phyloP scores from a whole-genome alignment of 225 moss, liverwort and hornwort species.

The Anthoceros angustus region DNA sequence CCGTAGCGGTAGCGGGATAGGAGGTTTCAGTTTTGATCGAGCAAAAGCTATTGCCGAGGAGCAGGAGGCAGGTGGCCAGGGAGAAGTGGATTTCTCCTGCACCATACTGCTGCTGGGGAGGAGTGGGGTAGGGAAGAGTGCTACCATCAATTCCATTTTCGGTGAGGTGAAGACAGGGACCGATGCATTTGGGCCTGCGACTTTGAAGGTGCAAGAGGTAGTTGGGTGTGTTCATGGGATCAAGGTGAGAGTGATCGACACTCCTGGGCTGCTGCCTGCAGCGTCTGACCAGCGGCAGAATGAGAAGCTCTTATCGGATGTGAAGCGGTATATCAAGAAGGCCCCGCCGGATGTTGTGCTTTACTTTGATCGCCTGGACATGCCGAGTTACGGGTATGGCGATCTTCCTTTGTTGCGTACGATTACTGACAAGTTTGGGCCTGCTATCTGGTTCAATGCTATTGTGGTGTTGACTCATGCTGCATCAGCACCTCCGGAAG shows the following conservation, averaged over 20 bases:
- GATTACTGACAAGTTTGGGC: slow-evolving; percentile 46
- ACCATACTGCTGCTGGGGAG: slow-evolving; percentile 81
- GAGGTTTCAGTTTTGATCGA: slow-evolving; percentile 65
- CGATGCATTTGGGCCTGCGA: slow-evolving; percentile 65
- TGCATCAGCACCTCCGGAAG: slow-evolving; percentile 52
- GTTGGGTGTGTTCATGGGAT: slow-evolving; percentile 78
- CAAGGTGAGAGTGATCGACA: slow-evolving; percentile 55
- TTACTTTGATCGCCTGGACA: slow-evolving; percentile 51
- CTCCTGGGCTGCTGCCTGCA: slow-evolving; percentile 43
- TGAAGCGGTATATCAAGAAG: slow-evolving; percentile 37
- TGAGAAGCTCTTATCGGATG: slow-evolving; percentile 32
- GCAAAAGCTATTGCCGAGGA: slow-evolving; percentile 70
- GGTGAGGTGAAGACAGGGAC: slow-evolving; percentile 70
- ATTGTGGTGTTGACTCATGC: slow-evolving; percentile 54
- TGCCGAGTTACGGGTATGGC: slow-evolving; percentile 43
- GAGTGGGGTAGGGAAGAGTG: slow-evolving; percentile 92
- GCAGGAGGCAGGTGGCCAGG: slow-evolving; percentile 59
- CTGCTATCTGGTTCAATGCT: slow-evolving; percentile 55
- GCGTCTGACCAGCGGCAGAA: slow-evolving; percentile 36
- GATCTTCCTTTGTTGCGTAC: slow-evolving; percentile 43
- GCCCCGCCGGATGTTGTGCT: slow-evolving; percentile 45
- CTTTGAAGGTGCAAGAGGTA: slow-evolving; percentile 68
- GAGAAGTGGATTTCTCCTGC: slow-evolving; percentile 76
- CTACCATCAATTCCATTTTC: slow-evolving; percentile 90
- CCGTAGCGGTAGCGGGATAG: slow-evolving; percentile 23